phyloP scores from a whole-genome alignment of 2,329 filamentous ascomycete species.

The Colletotrichum aenigma region DNA sequence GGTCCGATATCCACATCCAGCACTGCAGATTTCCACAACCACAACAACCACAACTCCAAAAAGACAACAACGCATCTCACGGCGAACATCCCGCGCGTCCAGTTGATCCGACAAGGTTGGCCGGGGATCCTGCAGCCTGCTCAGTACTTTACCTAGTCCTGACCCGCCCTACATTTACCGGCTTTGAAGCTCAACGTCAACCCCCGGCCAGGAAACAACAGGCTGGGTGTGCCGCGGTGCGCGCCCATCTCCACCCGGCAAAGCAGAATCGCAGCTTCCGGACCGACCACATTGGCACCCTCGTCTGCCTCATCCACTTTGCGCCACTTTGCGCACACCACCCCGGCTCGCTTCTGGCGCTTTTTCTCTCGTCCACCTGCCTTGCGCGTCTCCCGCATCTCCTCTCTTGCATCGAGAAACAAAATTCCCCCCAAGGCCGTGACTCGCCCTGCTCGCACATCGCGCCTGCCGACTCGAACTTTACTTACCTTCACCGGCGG shows the following conservation, averaged over 20 bases:
- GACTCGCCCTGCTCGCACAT: not conserved
- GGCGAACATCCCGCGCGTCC: not conserved
- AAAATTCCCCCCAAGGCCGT: not conserved
- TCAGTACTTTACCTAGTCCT: not conserved
- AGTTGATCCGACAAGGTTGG: not conserved
- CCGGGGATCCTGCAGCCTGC: not conserved
- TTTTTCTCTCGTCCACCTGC: conserved; percentile 8
- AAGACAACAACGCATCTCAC: not conserved
- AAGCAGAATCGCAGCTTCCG: conserved; percentile 15
- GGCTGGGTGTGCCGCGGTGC: conserved; percentile 9
- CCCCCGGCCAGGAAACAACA: not conserved
- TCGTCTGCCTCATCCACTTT: conserved; percentile 12
- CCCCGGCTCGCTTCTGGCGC: conserved; percentile 5
- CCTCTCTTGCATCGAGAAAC: not conserved
- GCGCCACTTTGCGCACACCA: not conserved
- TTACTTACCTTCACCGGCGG: not conserved
- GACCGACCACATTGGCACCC: not conserved
- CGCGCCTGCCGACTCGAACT: not conserved
- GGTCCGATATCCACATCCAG: conserved; percentile 6
- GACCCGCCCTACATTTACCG: not conserved
- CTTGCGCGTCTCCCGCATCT: not conserved
- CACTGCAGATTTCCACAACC: not conserved
- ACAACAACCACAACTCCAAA: not conserved
- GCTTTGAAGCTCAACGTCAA: not conserved
- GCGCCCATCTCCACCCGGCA: conserved; percentile 5